Base-by-base conservation (phyloP, 1,284 basidiomycete genomes). In the Coniophora puteana region DNA sequence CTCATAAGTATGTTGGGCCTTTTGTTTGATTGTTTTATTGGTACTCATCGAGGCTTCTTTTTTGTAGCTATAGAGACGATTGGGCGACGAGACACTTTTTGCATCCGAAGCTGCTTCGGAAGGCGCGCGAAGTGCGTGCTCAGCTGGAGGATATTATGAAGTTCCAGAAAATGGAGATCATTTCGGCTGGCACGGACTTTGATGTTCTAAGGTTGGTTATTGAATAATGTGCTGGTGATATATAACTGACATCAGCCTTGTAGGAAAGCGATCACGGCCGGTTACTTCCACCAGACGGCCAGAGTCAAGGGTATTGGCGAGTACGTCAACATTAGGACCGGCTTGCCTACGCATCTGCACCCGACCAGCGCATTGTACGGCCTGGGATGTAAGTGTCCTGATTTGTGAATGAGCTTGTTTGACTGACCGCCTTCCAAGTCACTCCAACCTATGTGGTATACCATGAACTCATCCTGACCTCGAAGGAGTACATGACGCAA, bases 121-220 rank as follows among this genome's bases (percentile, higher is more conserved):
- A 99, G 64, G 92, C 91, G 2, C 76, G 94, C 20, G 96, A 99
- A 67, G 96, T 99, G n/a, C 81, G 96, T 24, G 78, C 79, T 4
- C 96, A 99, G 66, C 74, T 99, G 18, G 93, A 97, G 61, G 96
- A 99, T 60, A 99, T 99, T 61, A 96, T 98, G 92, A 92, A 95
- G 61, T 84, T 89, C 62, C 94, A 98, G 65, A 97, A 96, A 69
- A 89, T 99, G 80, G 83, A 85, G 27, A 65, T 94, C 14, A 76
- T 91, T 48, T 90, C 92, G 4, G 89, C 85, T 35, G 93, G 93
- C 3, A 98, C 93, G 0, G 94, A 99, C 62, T 99, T 94, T 70
- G 96, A 99, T 58, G 67, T 94, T 16, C 78, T 99, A 46, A 76
- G 91, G 89, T 90, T 43, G 16, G 69, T 60, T 17, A n/a, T 13